These are phyloP conservation scores for Phytophthora lateralis DNA, from an alignment of 352 stramenopile species.

Conservation along the genomic window DNA sequence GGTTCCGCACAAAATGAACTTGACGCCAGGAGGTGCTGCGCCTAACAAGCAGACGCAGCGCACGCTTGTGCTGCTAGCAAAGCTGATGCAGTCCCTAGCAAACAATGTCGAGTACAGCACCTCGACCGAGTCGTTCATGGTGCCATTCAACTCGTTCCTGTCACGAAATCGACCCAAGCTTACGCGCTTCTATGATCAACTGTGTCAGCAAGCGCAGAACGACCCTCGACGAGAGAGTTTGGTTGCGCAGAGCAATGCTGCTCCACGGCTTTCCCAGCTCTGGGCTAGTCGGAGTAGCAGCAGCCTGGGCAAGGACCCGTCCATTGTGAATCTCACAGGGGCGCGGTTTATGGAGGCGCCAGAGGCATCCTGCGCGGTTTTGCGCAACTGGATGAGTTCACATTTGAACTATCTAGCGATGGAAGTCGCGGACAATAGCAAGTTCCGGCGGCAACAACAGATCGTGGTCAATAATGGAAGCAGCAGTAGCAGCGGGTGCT, in stretches of 20 bases:
- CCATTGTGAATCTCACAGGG: constrained; percentile 48
- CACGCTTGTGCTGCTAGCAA: constrained; percentile 76
- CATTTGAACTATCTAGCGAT: constrained; percentile 54
- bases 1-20: constrained; percentile 71
- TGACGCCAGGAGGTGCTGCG: constrained; percentile 50
- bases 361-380: constrained; percentile 53
- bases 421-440: constrained; percentile 59
- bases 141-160: constrained; percentile 79
- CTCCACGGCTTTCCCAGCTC: constrained; percentile 70
- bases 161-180: constrained; percentile 58
- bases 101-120: constrained; percentile 78
- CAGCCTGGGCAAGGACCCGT: constrained; percentile 36
- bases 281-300: constrained; percentile 48
- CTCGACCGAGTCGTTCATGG: constrained; percentile 77
- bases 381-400: constrained; percentile 58
- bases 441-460: constrained; percentile 52
- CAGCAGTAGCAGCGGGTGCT: constrained; percentile 29
- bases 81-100: constrained; percentile 81
- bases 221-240: constrained; percentile 69
- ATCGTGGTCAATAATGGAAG: constrained; percentile 38
- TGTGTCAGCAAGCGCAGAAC: constrained; percentile 71
- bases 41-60: constrained; percentile 63
- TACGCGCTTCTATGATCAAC: constrained; percentile 75
- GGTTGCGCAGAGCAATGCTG: constrained; percentile 58
- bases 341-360: constrained; percentile 38